Evolutionary conservation across 2,329 filamentous ascomycete genomes (phyloP).

Genomic region (Pezicula rhizophila): DNA sequence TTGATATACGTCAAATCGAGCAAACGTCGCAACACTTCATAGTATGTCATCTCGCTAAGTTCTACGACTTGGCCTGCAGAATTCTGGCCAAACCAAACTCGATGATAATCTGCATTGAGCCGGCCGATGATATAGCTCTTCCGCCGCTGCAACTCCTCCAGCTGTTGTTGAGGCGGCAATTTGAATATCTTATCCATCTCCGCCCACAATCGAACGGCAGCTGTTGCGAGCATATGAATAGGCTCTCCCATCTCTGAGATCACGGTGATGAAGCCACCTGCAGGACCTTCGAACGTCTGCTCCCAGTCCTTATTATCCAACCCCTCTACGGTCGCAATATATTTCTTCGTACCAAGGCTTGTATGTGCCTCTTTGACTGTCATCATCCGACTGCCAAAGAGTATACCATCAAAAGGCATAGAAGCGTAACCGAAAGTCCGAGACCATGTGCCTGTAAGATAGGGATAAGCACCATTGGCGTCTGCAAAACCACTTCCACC

Average conservation of each 20-base stretch:
- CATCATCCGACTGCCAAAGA: too few species aligned
- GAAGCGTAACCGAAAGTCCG: constrained; percentile 77
- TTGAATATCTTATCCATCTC: constrained; percentile 99
- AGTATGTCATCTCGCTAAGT: too few species aligned
- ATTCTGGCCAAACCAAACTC: constrained; percentile 98
- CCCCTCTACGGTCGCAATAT: constrained; percentile 82
- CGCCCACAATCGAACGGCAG: constrained; percentile 93
- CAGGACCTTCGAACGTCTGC: constrained; percentile 83
- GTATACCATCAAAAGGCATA: constrained; percentile 95
- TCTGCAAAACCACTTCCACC: constrained; percentile 90
- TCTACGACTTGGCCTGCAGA: too few species aligned
- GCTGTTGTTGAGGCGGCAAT: constrained; percentile 79
- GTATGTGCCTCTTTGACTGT: constrained; percentile 88
- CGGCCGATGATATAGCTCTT: constrained; percentile 91
- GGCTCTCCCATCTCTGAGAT: constrained; percentile 99
- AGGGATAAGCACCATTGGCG: constrained; percentile 85
- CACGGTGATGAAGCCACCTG: constrained; percentile 92
- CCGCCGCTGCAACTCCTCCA: too few species aligned
- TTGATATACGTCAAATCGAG: too few species aligned
- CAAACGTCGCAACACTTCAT: too few species aligned
- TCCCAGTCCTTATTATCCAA: constrained; percentile 82
- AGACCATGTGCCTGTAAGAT: constrained; percentile 87
- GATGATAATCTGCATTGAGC: constrained; percentile 93
- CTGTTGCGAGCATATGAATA: constrained; percentile 96
- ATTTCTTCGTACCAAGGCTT: constrained; percentile 82